These are phyloP conservation scores for Oldenlandia corymbosa DNA, from an alignment of 257 asterid genomes.

Conservation along the genomic window DNA sequence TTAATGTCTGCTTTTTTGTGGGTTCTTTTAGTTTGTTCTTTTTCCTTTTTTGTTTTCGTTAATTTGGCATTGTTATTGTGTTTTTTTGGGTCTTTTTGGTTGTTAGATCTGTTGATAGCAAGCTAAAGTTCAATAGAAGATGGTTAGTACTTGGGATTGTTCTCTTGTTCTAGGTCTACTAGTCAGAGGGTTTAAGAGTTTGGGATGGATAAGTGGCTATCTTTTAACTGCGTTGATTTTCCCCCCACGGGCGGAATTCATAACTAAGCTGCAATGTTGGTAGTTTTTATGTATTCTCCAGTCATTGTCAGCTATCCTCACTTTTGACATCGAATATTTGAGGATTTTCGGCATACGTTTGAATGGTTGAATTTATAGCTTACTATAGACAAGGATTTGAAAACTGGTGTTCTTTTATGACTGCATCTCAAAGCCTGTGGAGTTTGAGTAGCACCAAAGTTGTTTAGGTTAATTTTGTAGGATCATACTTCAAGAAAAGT, in stretches of 20 bases:
- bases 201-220: not conserved
- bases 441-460: not conserved
- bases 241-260: too few relatives aligned
- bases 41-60: too few relatives aligned
- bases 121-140: too few relatives aligned
- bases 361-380: not conserved
- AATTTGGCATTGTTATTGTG: not conserved
- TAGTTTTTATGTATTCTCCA: not conserved
- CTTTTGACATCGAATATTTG: too few relatives aligned
- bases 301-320: not conserved
- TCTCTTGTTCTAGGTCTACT: too few relatives aligned
- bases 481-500: not conserved
- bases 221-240: not conserved
- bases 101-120: not conserved
- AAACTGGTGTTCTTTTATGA: not conserved
- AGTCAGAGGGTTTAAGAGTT: not conserved
- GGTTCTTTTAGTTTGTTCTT: not conserved
- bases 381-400: not conserved
- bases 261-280: not conserved
- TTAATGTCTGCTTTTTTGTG: not conserved
- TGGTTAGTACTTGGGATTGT: too few relatives aligned
- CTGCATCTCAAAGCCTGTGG: not conserved
- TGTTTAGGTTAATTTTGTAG: not conserved
- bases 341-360: not conserved
- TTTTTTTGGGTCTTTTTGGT: not conserved